Percentiles rank a stretch among this genome's conserved stretches.
These are phyloP conservation scores for Paramecium sonneborni DNA, from an alignment of 73 alveolate genomes.

Conservation along the genomic window DNA sequence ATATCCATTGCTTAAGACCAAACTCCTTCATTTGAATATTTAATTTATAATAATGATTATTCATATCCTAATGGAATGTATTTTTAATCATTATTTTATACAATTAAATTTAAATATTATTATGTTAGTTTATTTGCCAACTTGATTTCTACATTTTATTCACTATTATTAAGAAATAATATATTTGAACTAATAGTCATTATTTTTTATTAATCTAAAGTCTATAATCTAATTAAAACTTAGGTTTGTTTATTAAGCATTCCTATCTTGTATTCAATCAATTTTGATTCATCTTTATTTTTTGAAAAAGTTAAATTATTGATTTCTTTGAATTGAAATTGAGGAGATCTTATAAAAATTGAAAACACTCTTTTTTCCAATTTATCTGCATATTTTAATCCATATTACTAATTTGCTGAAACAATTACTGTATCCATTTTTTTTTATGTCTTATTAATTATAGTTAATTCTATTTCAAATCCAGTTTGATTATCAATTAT, in stretches of 20 bases:
- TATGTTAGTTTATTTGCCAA: neutral
- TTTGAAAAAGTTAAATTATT: neutral
- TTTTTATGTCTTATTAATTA: slow-evolving; percentile 26
- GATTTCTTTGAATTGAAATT: neutral
- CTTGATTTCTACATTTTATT: neutral
- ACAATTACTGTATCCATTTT: neutral
- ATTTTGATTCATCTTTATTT: neutral
- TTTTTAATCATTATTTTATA: neutral
- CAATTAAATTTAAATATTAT: neutral
- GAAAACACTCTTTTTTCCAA: slow-evolving; percentile 15
- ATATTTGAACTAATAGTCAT: slow-evolving; percentile 5
- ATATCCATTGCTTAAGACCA: neutral
- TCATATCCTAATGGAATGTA: slow-evolving; percentile 33
- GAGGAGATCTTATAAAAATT: neutral
- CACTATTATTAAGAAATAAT: neutral
- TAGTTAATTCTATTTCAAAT: neutral
- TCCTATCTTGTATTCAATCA: neutral
- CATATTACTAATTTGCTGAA: neutral
- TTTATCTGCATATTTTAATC: neutral
- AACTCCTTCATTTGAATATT: neutral
- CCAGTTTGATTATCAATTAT: slow-evolving; percentile 35
- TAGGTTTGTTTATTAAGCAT: neutral
- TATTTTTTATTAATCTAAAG: neutral
- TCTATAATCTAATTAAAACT: neutral
- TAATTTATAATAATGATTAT: neutral